Evolutionary conservation across 2,329 filamentous ascomycete genomes (phyloP).

Genomic region (Colletotrichum navitas): DNA sequence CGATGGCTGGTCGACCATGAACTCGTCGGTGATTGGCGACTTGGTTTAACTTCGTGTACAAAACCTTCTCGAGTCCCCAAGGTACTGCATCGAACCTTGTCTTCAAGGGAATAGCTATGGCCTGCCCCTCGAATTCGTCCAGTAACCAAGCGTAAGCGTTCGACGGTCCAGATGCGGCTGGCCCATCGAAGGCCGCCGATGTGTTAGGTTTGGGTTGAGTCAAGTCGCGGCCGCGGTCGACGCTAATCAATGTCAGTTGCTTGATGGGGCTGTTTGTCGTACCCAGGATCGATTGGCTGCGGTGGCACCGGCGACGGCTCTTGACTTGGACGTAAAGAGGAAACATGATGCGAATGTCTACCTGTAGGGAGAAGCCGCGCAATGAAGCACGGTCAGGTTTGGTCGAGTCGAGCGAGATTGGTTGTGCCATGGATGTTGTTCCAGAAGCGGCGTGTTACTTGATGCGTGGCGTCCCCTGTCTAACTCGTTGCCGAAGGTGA

Average conservation of each 20-base stretch:
- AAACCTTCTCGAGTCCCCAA: not conserved
- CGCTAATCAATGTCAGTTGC: not conserved
- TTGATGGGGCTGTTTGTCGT: not conserved
- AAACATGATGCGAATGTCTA: not conserved
- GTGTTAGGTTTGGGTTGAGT: not conserved
- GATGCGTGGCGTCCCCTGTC: not conserved
- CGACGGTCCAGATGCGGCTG: not conserved
- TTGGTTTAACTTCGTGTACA: conserved; percentile 6
- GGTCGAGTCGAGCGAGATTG: not conserved
- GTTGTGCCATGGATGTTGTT: not conserved
- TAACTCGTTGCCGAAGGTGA: not conserved
- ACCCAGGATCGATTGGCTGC: not conserved
- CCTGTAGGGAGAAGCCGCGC: not conserved
- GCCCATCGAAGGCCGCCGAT: not conserved
- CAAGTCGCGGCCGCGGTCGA: not conserved
- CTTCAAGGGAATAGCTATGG: not conserved
- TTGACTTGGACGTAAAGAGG: not conserved
- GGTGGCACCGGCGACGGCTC: not conserved
- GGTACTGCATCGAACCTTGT: not conserved
- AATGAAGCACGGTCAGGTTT: not conserved
- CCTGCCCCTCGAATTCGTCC: not conserved
- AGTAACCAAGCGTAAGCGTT: conserved; percentile 4
- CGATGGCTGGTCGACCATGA: not conserved
- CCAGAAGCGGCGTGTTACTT: not conserved
- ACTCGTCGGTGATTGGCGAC: not conserved